phyloP scores from a whole-genome alignment of 805 yeast genomes.

The Candida pseudofarinosa region DNA sequence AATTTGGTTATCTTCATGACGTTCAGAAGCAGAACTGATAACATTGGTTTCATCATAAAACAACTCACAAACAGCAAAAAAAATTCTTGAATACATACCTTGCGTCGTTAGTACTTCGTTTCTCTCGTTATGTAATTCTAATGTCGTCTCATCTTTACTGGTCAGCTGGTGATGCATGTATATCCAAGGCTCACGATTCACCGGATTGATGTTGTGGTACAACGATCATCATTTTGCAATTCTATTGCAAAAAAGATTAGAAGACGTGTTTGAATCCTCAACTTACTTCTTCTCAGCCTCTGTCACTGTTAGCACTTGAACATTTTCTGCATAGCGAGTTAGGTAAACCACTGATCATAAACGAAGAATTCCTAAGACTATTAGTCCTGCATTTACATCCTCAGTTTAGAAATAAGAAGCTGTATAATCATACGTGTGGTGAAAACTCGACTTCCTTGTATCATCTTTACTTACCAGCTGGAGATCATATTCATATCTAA shows the following conservation, averaged over 20 bases:
- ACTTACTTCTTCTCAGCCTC: not conserved
- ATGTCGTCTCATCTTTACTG: conserved; percentile 1
- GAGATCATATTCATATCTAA: not conserved
- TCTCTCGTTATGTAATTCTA: not conserved
- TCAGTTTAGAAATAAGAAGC: conserved; percentile 43
- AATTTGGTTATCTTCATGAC: conserved; percentile 67
- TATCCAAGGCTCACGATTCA: conserved; percentile 76
- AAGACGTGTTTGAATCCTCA: not conserved
- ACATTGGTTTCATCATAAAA: conserved; percentile 57
- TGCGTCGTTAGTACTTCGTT: not conserved
- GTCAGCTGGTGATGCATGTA: conserved; percentile 98
- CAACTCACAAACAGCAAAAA: conserved; percentile 2
- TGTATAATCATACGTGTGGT: conserved; percentile 4
- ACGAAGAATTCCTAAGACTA: conserved; percentile 71
- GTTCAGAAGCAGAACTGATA: conserved; percentile 98
- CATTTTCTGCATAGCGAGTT: not conserved
- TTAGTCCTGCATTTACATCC: conserved; percentile 77
- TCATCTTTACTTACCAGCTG: not conserved
- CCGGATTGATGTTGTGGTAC: conserved; percentile 35
- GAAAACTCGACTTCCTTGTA: not conserved
- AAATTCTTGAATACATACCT: conserved; percentile 2
- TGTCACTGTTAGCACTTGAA: not conserved
- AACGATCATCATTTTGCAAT: conserved; percentile 17
- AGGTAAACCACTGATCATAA: conserved; percentile 44
- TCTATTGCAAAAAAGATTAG: not conserved